Conservation (phyloP, 768 basidiomycete genomes). For the Amanita brunnescens region DNA sequence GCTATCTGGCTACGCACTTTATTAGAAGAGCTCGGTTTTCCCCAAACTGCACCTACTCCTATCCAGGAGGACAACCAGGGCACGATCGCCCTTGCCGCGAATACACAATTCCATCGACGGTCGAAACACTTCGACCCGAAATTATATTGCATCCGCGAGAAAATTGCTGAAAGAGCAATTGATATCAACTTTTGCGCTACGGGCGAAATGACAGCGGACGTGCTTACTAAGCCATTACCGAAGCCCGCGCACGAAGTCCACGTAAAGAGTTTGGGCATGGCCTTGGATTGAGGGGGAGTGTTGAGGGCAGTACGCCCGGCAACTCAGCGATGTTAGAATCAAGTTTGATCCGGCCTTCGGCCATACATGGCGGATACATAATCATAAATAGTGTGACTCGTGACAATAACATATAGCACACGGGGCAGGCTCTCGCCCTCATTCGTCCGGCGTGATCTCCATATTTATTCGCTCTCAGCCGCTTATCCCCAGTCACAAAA, state of each 20-base stretch:
- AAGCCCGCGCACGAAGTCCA: conserved; percentile 9
- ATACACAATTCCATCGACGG: conserved; percentile 18
- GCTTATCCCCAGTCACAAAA: too few species aligned
- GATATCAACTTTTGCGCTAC: conserved; percentile 18
- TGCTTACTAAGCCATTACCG: conserved; percentile 27
- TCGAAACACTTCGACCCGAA: conserved; percentile 27
- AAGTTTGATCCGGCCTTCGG: too few species aligned
- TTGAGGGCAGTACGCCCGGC: not conserved
- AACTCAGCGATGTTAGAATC: too few species aligned
- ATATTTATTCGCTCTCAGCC: too few species aligned
- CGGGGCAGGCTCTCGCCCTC: too few species aligned
- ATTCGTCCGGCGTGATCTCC: too few species aligned
- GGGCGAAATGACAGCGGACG: conserved; percentile 24
- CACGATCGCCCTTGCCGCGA: conserved; percentile 15
- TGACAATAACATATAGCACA: too few species aligned
- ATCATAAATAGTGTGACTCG: too few species aligned
- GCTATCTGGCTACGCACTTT: conserved; percentile 19
- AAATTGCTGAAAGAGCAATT: conserved; percentile 16
- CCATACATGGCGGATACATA: too few species aligned
- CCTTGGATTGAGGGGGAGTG: conserved; percentile 16
- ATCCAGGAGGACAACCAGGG: conserved; percentile 13
- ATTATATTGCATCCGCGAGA: conserved; percentile 24
- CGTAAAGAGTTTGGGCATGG: conserved; percentile 8
- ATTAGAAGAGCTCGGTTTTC: conserved; percentile 9
- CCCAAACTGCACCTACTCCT: not conserved